Conservation (phyloP, 2,329 filamentous ascomycete species). For the Elsinoe australis region DNA sequence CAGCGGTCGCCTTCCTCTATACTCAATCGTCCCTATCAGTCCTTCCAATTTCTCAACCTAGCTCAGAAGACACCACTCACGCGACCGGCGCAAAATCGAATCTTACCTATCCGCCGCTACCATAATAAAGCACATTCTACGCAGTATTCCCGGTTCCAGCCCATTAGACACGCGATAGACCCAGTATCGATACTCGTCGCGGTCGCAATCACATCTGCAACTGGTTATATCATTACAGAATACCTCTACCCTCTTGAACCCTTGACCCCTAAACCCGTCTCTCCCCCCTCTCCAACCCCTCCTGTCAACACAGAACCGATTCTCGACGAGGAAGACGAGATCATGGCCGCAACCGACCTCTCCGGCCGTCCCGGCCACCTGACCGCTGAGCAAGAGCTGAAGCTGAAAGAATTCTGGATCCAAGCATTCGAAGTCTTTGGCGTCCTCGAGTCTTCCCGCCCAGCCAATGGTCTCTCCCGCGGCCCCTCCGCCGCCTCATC, state of each 20-base stretch:
- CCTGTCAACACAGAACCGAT: conserved; percentile 4
- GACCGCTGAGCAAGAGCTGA: conserved; percentile 80
- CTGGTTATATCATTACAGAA: conserved; percentile 25
- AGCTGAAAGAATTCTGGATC: conserved; percentile 80
- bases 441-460: conserved; percentile 33
- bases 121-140: background rate
- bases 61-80: background rate
- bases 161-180: conserved; percentile 6
- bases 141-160: background rate
- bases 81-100: background rate
- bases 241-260: conserved; percentile 16
- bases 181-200: conserved; percentile 25
- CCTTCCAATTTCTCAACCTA: background rate
- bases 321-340: conserved; percentile 15
- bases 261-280: background rate
- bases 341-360: conserved; percentile 39
- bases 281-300: background rate
- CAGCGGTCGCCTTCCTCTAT: background rate
- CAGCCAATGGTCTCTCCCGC: conserved; percentile 24
- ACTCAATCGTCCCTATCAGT: background rate
- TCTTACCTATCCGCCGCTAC: background rate
- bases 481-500: conserved; percentile 19
- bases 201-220: conserved; percentile 29
- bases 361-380: conserved; percentile 77
- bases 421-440: conserved; percentile 69